Evolutionary conservation across 306 rosid genomes (phyloP), one percentile per base, ranked within the genome.

Genomic region (Prunus fruticosa): DNA sequence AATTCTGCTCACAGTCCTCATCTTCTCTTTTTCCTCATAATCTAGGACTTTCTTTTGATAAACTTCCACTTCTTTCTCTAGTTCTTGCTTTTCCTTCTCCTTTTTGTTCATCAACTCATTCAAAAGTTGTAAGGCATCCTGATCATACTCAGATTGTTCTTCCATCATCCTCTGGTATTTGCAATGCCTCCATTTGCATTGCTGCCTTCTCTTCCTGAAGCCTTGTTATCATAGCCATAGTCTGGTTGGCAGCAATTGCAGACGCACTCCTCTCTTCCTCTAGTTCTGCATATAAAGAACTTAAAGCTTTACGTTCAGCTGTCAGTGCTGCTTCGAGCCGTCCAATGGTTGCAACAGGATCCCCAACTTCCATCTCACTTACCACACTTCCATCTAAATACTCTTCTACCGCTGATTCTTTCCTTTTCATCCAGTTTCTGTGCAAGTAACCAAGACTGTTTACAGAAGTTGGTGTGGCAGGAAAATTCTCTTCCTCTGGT

Each of bases 181-280:
- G 97, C 82, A 90, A 63, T 43, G 96, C 97, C 81, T 92, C 96
- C 97, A 92, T 92, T 84, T 90, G 93, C 96, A 88, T 87, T 57
- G 93, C 88, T 2, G 96, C 96, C 64, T 92, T 92, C 80, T 92
- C 97, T 84, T 92, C 97, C 47, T 92, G 97, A 68, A 92, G 85
- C 74, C 97, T 87, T n/a, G 97, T 92, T 60, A 90, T 92, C 97
- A 92, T 92, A 19, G 96, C 96, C 97, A 92, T 92, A 68, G 97
- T 92, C 60, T 92, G 93, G 78, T 92, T 92, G 5, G 97, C 83
- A 28, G 97, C 96, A 27, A 92, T 69, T 30, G 97, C 97, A 6
- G 97, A 90, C 2, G 97, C 97, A 76, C 93, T 90, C 62, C 97
- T 87, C 80, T 92, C 97, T 86, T 92, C 96, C 82, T 92, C 97